These are phyloP conservation scores for Centaurea solstitialis DNA, from an alignment of 129 eudicot genomes.

Conservation along the genomic window DNA sequence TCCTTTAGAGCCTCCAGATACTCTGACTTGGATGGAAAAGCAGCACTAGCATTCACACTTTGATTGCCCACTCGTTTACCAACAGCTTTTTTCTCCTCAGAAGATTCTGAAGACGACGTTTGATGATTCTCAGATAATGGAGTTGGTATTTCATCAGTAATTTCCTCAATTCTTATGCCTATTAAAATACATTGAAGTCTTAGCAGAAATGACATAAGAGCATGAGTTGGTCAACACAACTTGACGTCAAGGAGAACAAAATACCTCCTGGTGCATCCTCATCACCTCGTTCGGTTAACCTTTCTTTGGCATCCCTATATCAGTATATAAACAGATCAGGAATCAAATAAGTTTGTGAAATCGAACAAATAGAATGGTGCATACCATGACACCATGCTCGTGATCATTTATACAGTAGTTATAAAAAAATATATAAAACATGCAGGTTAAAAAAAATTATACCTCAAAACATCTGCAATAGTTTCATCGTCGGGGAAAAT, in stretches of 20 bases:
- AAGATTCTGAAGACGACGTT: slow-evolving; percentile 35
- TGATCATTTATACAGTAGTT: not conserved
- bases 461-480: slow-evolving; percentile 87
- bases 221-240: not conserved
- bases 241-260: slow-evolving; percentile 1
- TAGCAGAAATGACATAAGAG: not conserved
- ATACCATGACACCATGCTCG: not conserved
- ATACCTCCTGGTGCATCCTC: slow-evolving; percentile 57
- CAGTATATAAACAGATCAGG: slow-evolving; percentile 2
- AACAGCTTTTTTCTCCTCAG: slow-evolving; percentile 38
- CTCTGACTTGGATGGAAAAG: slow-evolving; percentile 45
- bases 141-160: slow-evolving; percentile 63
- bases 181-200: slow-evolving; percentile 6
- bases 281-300: slow-evolving; percentile 51
- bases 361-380: not conserved
- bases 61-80: slow-evolving; percentile 33
- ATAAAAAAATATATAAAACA: not conserved
- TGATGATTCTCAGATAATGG: slow-evolving; percentile 39
- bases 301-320: slow-evolving; percentile 68
- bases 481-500: slow-evolving; percentile 95
- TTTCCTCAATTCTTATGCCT: slow-evolving; percentile 92
- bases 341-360: not conserved
- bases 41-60: slow-evolving; percentile 16
- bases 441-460: slow-evolving; percentile 14
- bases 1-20: slow-evolving; percentile 52